phyloP scores from a whole-genome alignment of 2,329 filamentous ascomycete genomes.

The Sporothrix curviconia region DNA sequence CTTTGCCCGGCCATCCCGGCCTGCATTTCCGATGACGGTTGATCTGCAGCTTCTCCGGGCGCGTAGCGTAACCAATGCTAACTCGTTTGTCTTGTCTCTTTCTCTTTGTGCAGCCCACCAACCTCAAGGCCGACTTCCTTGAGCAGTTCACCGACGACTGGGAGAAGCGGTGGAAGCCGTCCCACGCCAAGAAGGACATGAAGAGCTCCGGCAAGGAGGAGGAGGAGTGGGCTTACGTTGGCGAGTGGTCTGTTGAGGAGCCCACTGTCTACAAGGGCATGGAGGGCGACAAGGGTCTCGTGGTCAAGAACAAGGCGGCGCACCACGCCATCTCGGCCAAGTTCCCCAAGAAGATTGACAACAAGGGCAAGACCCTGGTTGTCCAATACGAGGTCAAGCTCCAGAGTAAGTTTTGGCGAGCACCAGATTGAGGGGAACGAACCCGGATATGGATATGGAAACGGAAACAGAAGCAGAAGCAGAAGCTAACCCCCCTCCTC shows the following conservation, averaged over 20 bases:
- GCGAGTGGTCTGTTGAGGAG: conserved; percentile 96
- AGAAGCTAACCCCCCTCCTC: no score
- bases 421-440: no score
- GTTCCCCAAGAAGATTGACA: conserved; percentile 92
- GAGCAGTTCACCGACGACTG: conserved; percentile 98
- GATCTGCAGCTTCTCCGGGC: no score
- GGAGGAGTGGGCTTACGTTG: conserved; percentile 96
- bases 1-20: neutral
- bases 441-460: no score
- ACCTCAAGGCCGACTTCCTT: conserved; percentile 85
- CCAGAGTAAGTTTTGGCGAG: conserved; percentile 62
- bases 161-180: conserved; percentile 89
- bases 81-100: neutral
- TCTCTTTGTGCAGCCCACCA: conserved; percentile 61
- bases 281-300: conserved; percentile 89
- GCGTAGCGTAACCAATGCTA: no score
- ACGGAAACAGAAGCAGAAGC: no score
- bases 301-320: conserved; percentile 95
- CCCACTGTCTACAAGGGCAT: conserved; percentile 85
- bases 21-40: conserved; percentile 16
- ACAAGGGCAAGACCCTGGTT: conserved; percentile 94
- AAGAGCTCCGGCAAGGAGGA: conserved; percentile 67
- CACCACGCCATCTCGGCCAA: conserved; percentile 99
- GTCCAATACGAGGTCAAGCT: conserved; percentile 99
- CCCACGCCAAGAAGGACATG: conserved; percentile 89